Evolutionary conservation across 2,329 filamentous ascomycete genomes (phyloP).

Genomic region (Clarireedia monteithiana): DNA sequence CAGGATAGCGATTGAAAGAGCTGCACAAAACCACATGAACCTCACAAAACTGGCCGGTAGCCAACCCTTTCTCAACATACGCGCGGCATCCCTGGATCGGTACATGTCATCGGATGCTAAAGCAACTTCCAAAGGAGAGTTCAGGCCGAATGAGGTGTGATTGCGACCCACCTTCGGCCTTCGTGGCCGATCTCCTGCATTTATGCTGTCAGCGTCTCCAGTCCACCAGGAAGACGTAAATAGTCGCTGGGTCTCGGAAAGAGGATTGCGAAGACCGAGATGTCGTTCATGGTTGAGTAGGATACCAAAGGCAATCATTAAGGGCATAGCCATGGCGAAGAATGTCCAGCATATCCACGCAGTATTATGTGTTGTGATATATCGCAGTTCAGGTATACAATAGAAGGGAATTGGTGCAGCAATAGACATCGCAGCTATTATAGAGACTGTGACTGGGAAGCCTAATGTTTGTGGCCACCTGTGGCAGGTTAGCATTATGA

Average conservation of each 20-base stretch:
- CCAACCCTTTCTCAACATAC: slow-evolving; percentile 36
- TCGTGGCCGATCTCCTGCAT: slow-evolving; percentile 33
- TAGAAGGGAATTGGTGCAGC: slow-evolving; percentile 53
- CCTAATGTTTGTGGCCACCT: slow-evolving; percentile 57
- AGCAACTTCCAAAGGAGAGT: slow-evolving; percentile 26
- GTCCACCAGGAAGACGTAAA: slow-evolving; percentile 62
- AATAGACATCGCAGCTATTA: slow-evolving; percentile 54
- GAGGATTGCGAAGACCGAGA: slow-evolving; percentile 49
- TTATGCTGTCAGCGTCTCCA: slow-evolving; percentile 41
- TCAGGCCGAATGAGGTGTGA: slow-evolving; percentile 23
- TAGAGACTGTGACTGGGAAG: slow-evolving; percentile 54
- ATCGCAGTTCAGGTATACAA: slow-evolving; percentile 42
- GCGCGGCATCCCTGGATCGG: slow-evolving; percentile 12
- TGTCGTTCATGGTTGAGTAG: slow-evolving; percentile 57
- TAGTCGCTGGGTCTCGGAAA: slow-evolving; percentile 60
- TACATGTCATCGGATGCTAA: slow-evolving; percentile 20
- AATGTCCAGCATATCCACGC: slow-evolving; percentile 65
- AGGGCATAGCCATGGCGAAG: slow-evolving; percentile 60
- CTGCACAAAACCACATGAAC: slow-evolving; percentile 62
- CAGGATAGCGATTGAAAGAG: slow-evolving; percentile 53
- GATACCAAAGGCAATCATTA: slow-evolving; percentile 57
- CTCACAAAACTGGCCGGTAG: slow-evolving; percentile 59
- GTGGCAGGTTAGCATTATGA: neutral
- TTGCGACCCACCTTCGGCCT: slow-evolving; percentile 31
- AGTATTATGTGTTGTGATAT: slow-evolving; percentile 54